Conservation (phyloP, 1,139 yeast species). For the Yamadazyma diddensiae region DNA sequence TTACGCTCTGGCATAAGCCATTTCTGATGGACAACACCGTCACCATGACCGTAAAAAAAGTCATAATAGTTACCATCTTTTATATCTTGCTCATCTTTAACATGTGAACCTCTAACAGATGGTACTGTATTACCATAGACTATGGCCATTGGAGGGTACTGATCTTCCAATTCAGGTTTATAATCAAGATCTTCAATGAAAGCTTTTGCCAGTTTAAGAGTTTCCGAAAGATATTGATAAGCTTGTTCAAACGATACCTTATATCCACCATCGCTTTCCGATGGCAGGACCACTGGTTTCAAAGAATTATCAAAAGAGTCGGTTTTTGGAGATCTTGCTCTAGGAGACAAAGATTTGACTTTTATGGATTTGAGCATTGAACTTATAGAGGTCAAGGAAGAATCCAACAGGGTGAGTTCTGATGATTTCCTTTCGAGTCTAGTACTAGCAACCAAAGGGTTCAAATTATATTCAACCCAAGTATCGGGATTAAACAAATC, state of each 20-base stretch:
- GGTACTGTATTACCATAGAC: slow-evolving; percentile 82
- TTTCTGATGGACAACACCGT: slow-evolving; percentile 83
- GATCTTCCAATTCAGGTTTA: slow-evolving; percentile 38
- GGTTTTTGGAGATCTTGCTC: slow-evolving; percentile 9
- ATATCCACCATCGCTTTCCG: slow-evolving; percentile 11
- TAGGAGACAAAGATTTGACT: slow-evolving; percentile 17
- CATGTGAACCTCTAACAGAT: slow-evolving; percentile 76
- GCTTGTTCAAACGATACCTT: slow-evolving; percentile 56
- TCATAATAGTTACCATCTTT: slow-evolving; percentile 70
- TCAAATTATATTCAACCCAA: slow-evolving; percentile 75
- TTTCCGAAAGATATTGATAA: slow-evolving; percentile 58
- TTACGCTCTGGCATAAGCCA: slow-evolving; percentile 76
- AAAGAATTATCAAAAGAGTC: slow-evolving; percentile 2
- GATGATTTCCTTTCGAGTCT: slow-evolving; percentile 20
- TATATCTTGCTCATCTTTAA: slow-evolving; percentile 59
- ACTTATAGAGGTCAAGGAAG: slow-evolving; percentile 21
- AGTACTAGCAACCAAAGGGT: slow-evolving; percentile 64
- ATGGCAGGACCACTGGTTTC: slow-evolving; percentile 4
- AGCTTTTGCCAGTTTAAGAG: slow-evolving; percentile 57
- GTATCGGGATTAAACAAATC: slow-evolving; percentile 78
- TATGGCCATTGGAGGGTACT: slow-evolving; percentile 80
- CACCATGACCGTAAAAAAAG: slow-evolving; percentile 86
- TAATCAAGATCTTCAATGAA: slow-evolving; percentile 59
- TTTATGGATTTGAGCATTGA: slow-evolving; percentile 21
- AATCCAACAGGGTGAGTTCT: slow-evolving; percentile 18